Evolutionary conservation across 106 monocot species (phyloP).

Genomic region (Amphibolis antarctica): DNA sequence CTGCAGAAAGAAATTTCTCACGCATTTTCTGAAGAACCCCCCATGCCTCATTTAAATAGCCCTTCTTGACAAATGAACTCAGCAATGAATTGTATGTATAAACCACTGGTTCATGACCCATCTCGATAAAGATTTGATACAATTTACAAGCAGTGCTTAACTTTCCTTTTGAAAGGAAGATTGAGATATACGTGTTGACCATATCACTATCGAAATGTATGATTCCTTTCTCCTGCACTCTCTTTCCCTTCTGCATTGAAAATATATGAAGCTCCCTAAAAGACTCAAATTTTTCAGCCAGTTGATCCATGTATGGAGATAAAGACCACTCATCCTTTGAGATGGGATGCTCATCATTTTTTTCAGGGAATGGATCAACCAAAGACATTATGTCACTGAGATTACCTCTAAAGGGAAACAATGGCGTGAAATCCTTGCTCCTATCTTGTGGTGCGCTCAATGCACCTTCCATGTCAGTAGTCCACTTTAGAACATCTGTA

Average conservation of each 20-base stretch:
- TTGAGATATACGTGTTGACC: constrained; percentile 89
- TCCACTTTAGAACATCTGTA: constrained; percentile 59
- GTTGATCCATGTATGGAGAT: constrained; percentile 59
- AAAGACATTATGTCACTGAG: constrained; percentile 39
- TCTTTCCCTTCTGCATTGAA: constrained; percentile 33
- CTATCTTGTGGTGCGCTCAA: constrained; percentile 49
- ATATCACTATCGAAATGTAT: constrained; percentile 69
- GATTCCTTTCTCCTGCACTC: constrained; percentile 44
- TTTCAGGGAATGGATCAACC: constrained; percentile 11
- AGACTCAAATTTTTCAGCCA: constrained; percentile 35
- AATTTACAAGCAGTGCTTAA: constrained; percentile 75
- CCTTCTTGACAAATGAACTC: constrained; percentile 86
- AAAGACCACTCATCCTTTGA: constrained; percentile 62
- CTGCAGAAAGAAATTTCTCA: constrained; percentile 40
- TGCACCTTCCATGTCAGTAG: constrained; percentile 42
- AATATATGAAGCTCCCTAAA: constrained; percentile 23
- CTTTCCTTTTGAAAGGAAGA: constrained; percentile 63
- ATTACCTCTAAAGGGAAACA: constrained; percentile 52
- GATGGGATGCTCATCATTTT: neutral
- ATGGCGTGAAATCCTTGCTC: constrained; percentile 45
- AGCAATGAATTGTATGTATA: constrained; percentile 83
- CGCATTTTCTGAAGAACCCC: constrained; percentile 78
- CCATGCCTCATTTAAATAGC: constrained; percentile 76
- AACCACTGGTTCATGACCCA: constrained; percentile 34
- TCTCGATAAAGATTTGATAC: constrained; percentile 61